phyloP scores from a whole-genome alignment of 106 monocot genomes.

The Dendrobium nobile region DNA sequence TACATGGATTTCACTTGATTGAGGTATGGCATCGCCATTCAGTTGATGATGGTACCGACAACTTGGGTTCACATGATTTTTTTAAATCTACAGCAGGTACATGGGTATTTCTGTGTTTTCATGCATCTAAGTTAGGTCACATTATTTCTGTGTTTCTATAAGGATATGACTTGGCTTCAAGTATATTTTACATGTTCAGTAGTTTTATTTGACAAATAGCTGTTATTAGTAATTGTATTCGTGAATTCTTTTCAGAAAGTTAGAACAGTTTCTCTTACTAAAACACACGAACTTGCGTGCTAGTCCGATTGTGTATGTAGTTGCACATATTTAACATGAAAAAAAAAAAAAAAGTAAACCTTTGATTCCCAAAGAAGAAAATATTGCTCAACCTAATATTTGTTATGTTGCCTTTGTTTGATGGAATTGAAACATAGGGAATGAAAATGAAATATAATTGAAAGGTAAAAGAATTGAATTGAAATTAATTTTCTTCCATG shows the following conservation, averaged over 20 bases:
- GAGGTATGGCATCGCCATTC: conserved; percentile 81
- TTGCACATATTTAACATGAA: background rate
- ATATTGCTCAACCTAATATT: background rate
- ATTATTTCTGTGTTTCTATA: background rate
- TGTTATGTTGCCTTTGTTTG: too few species aligned
- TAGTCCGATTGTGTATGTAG: background rate
- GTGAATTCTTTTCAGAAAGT: background rate
- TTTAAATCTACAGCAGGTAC: conserved; percentile 58
- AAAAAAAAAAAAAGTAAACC: background rate
- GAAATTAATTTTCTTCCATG: too few species aligned
- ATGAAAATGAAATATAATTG: too few species aligned
- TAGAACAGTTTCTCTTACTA: background rate
- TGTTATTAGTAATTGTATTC: background rate
- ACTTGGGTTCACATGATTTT: conserved; percentile 16
- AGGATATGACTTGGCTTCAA: background rate
- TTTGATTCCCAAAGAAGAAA: background rate
- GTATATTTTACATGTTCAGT: background rate
- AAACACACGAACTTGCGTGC: background rate
- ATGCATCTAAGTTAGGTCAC: background rate
- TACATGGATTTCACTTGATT: conserved; percentile 92
- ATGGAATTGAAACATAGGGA: too few species aligned
- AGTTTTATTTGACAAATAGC: background rate
- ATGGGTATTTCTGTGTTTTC: conserved; percentile 5
- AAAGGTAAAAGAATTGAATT: too few species aligned
- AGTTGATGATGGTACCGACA: conserved; percentile 39